Percentiles rank a stretch among this genome's conserved stretches.
phyloP scores from a whole-genome alignment of 495 filamentous ascomycete genomes.

The Aspergillus avenaceus region DNA sequence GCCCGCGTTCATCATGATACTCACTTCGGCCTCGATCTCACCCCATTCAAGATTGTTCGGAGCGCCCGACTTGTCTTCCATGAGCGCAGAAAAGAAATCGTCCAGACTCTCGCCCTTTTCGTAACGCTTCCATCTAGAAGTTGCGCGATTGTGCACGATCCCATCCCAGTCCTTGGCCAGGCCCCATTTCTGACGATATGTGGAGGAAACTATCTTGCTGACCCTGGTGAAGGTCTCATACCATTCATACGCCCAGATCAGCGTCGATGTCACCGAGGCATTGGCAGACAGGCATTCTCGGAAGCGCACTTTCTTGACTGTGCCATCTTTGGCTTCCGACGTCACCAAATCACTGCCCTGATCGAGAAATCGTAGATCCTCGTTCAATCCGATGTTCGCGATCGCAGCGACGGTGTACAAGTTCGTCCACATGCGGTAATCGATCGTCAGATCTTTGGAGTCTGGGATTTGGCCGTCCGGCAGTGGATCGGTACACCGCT shows the following conservation, averaged over 20 bases:
- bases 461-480: conserved; percentile 1
- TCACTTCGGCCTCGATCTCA: conserved; percentile 23
- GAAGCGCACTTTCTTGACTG: conserved; percentile 25
- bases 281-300: conserved; percentile 35
- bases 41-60: conserved; percentile 20
- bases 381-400: conserved; percentile 39
- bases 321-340: conserved; percentile 29
- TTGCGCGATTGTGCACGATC: conserved; percentile 32
- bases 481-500: conserved; percentile 10
- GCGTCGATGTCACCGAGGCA: conserved; percentile 21
- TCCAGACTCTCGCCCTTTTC: conserved; percentile 42
- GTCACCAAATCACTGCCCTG: conserved; percentile 32
- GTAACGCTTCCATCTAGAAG: conserved; percentile 29
- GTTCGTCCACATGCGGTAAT: conserved; percentile 32
- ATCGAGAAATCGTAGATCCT: conserved; percentile 39
- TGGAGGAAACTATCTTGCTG: conserved; percentile 15
- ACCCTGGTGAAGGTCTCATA: conserved; percentile 19
- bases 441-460: conserved; percentile 15
- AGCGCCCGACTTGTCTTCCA: conserved; percentile 42
- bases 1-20: conserved; percentile 47
- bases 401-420: conserved; percentile 37
- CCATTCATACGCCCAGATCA: conserved; percentile 44
- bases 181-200: conserved; percentile 11
- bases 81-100: conserved; percentile 48
- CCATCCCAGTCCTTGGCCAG: conserved; percentile 18